These are phyloP conservation scores for Onygenales sp. DNA, from an alignment of 2,329 filamentous ascomycete species.

Conservation along the genomic window DNA sequence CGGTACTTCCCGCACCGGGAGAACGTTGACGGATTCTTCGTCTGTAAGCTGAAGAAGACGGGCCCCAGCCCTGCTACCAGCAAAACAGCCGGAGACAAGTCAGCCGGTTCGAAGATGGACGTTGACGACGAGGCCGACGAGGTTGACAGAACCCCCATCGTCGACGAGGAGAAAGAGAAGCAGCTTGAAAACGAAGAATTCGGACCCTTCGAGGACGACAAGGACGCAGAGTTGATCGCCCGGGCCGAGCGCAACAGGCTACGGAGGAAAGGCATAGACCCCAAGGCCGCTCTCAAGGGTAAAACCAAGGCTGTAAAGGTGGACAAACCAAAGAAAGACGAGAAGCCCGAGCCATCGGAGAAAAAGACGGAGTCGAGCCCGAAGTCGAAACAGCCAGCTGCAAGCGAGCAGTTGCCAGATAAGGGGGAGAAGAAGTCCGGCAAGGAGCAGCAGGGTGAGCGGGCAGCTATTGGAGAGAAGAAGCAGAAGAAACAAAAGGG, in stretches of 20 bases:
- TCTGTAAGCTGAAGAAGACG: constrained; percentile 92
- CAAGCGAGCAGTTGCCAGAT: no score
- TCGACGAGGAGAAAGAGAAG: constrained; percentile 21
- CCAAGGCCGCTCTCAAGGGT: constrained; percentile 41
- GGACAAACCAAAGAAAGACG: constrained; percentile 13
- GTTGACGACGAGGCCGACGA: constrained; percentile 33
- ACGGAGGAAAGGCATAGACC: constrained; percentile 65
- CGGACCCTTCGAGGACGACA: constrained; percentile 64
- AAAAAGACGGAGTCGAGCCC: no score
- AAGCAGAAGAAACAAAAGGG: no score
- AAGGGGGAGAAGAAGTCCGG: no score
- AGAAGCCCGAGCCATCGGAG: no score
- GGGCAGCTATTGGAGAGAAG: no score
- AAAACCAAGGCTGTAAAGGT: constrained; percentile 11
- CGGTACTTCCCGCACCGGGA: constrained; percentile 85
- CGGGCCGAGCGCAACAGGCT: constrained; percentile 64
- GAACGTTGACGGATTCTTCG: constrained; percentile 97
- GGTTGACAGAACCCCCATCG: constrained; percentile 62
- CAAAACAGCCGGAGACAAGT: constrained; percentile 20
- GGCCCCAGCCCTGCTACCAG: constrained; percentile 55
- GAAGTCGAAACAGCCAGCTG: no score
- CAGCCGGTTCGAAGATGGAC: neutral
- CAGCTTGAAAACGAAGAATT: constrained; percentile 45
- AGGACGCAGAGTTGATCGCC: constrained; percentile 62
- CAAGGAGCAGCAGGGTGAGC: no score